phyloP scores from a whole-genome alignment of 2,329 filamentous ascomycete genomes.

The Botrytis paeoniae region DNA sequence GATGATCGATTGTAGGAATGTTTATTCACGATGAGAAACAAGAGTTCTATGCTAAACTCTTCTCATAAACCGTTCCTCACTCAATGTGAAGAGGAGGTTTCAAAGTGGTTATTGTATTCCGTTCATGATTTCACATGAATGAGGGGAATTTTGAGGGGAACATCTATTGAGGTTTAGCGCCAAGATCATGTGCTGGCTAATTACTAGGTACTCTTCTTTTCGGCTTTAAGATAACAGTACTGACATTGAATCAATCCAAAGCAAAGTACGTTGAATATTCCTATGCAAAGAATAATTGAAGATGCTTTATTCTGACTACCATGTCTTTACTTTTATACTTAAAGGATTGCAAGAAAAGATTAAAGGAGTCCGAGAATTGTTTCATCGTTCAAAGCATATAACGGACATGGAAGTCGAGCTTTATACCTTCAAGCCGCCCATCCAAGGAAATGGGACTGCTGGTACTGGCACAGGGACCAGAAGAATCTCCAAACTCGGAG shows the following conservation, averaged over 20 bases:
- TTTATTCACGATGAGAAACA: not conserved
- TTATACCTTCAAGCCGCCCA: not conserved
- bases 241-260: not conserved
- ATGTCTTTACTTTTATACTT: not conserved
- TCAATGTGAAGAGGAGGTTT: not conserved
- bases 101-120: not conserved
- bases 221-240: not conserved
- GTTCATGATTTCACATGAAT: not conserved
- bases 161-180: not conserved
- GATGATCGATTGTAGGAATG: not conserved
- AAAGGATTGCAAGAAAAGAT: not conserved
- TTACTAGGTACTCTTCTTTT: not conserved
- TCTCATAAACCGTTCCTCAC: not conserved
- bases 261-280: not conserved
- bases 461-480: not conserved
- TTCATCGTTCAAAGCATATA: slow-evolving; percentile 6
- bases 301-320: slow-evolving; percentile 3
- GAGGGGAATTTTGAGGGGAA: slow-evolving; percentile 5
- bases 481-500: not conserved
- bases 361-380: not conserved
- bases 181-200: not conserved
- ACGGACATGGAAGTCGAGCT: not conserved
- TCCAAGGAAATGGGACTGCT: not conserved
- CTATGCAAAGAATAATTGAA: not conserved
- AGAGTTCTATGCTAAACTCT: not conserved